Evolutionary conservation across 768 basidiomycete genomes (phyloP).

Genomic region (Glaciozyma martinii): DNA sequence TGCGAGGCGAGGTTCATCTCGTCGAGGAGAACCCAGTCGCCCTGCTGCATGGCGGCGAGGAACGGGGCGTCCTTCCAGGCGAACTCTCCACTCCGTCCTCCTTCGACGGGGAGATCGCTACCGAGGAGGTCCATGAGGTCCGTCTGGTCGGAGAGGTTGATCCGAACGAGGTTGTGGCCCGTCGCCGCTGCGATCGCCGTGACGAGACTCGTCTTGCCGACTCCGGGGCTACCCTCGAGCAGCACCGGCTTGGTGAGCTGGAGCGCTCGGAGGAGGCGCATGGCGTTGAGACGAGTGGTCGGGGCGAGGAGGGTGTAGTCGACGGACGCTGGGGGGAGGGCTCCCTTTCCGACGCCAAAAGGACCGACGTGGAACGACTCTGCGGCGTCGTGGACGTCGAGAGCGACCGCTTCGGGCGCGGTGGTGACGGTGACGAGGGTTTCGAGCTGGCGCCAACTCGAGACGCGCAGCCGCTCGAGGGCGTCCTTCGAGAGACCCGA

Average conservation of each 20-base stretch:
- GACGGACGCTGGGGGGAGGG: constrained; percentile 39
- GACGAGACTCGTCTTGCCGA: constrained; percentile 91
- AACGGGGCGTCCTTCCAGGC: constrained; percentile 97
- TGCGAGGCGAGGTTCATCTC: constrained; percentile 99
- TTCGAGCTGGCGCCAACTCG: constrained; percentile 49
- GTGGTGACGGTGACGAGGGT: constrained; percentile 36
- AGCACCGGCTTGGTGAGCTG: constrained; percentile 86
- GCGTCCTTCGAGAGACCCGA: constrained; percentile 50
- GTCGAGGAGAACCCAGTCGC: constrained; percentile 94
- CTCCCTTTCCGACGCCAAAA: constrained; percentile 62
- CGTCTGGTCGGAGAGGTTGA: constrained; percentile 97
- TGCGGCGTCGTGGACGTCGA: constrained; percentile 29
- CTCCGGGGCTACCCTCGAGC: constrained; percentile 93
- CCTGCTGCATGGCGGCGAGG: constrained; percentile 81
- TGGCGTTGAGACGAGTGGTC: constrained; percentile 76
- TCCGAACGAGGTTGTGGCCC: constrained; percentile 72
- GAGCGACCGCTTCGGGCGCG: constrained; percentile 43
- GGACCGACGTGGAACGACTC: constrained; percentile 54
- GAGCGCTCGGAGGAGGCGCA: constrained; percentile 78
- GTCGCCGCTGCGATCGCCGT: constrained; percentile 71
- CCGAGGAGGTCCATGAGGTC: constrained; percentile 94
- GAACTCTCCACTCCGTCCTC: constrained; percentile 82
- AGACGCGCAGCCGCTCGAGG: constrained; percentile 46
- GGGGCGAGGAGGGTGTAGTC: constrained; percentile 77
- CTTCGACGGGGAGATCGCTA: constrained; percentile 88